Conservation (phyloP, 257 asterid genomes). For the Penstemon newberryi region DNA sequence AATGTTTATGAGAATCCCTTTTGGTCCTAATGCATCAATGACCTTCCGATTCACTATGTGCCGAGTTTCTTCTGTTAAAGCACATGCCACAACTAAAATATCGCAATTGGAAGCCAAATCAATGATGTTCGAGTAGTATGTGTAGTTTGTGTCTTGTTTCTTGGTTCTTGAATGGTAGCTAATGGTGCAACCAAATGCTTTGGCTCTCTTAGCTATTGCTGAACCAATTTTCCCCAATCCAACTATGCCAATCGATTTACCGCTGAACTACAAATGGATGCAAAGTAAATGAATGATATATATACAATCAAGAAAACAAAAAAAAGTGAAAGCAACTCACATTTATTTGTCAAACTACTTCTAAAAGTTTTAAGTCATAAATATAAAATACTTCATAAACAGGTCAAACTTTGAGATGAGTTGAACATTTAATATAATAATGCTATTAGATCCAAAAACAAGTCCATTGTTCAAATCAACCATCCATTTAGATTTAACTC, state of each 20-base stretch:
- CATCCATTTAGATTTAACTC: too few relatives aligned
- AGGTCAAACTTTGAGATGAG: background rate
- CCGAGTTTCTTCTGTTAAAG: constrained; percentile 60
- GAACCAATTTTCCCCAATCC: constrained; percentile 88
- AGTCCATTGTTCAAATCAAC: too few relatives aligned
- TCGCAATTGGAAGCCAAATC: constrained; percentile 61
- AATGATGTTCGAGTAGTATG: constrained; percentile 41
- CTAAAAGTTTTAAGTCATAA: background rate
- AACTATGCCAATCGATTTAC: constrained; percentile 71
- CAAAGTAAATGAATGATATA: background rate
- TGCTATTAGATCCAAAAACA: too few relatives aligned
- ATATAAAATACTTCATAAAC: background rate
- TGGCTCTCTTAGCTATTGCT: constrained; percentile 75
- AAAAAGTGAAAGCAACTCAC: too few relatives aligned
- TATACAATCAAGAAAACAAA: background rate
- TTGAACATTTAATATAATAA: too few relatives aligned
- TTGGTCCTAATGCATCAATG: constrained; percentile 68
- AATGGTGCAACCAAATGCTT: constrained; percentile 69
- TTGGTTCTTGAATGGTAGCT: constrained; percentile 63
- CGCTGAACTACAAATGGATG: constrained; percentile 61
- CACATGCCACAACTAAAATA: constrained; percentile 62
- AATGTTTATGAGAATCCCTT: constrained; percentile 68
- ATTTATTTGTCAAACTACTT: too few relatives aligned
- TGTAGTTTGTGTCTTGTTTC: constrained; percentile 52
- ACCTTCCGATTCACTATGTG: constrained; percentile 59